phyloP scores from a whole-genome alignment of 768 basidiomycete species.

The Cystobasidium tubakii region DNA sequence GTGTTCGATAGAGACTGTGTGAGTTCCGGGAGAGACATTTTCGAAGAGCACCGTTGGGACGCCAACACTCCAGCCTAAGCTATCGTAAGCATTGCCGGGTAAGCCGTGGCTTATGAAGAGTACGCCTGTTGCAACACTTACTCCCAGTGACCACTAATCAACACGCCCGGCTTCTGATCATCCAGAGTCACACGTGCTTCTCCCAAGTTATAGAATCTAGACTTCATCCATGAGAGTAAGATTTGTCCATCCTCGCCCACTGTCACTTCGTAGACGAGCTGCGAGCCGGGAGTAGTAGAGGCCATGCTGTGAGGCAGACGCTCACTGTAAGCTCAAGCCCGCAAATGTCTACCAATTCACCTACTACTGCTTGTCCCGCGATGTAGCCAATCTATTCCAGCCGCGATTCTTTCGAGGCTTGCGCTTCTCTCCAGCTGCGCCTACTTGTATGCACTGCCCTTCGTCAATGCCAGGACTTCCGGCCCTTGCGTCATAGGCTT shows the following conservation, averaged over 20 bases:
- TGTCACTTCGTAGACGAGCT: not conserved
- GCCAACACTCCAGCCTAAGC: not conserved
- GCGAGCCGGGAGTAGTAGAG: not conserved
- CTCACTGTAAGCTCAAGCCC: not conserved
- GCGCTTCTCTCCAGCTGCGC: not conserved
- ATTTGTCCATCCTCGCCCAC: not conserved
- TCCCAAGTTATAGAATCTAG: not conserved
- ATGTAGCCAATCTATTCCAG: not conserved
- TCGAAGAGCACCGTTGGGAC: not conserved
- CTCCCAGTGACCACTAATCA: constrained; percentile 1
- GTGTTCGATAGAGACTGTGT: not conserved
- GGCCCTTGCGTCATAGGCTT: not conserved
- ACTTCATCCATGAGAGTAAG: not conserved
- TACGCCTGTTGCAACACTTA: not conserved
- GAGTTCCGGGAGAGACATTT: not conserved
- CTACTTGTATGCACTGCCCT: constrained; percentile 3
- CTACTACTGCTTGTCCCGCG: constrained; percentile 6
- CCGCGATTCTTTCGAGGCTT: not conserved
- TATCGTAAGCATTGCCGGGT: not conserved
- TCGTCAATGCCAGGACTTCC: not conserved
- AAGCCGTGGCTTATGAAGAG: not conserved
- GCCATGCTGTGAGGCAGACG: not conserved
- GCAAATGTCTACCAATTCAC: not conserved
- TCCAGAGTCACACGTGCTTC: constrained; percentile 8
- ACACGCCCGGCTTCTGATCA: not conserved